These are phyloP conservation scores for Cynanchum wilfordii DNA, from an alignment of 257 asterid genomes.

Conservation along the genomic window DNA sequence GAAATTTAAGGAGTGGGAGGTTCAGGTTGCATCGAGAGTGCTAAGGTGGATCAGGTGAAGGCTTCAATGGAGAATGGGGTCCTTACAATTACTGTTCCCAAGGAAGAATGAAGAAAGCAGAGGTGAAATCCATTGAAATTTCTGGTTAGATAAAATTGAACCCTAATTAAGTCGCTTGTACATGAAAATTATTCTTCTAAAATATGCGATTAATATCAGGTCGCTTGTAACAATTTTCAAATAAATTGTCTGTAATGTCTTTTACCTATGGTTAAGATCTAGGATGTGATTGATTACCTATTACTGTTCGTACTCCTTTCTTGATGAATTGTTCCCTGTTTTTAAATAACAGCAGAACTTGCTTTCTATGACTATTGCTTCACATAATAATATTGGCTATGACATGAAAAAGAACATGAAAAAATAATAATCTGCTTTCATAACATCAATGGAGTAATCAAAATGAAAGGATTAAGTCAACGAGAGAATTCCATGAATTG, in stretches of 20 bases:
- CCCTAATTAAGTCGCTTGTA: not conserved
- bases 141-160: conserved; percentile 11
- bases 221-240: too few species aligned
- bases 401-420: too few species aligned
- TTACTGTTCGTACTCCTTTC: not conserved
- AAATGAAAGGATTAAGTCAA: not conserved
- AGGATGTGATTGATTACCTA: not conserved
- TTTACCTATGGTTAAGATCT: not conserved
- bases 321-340: too few species aligned
- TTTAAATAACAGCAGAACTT: too few species aligned
- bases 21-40: too few species aligned
- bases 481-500: not conserved
- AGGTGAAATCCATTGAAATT: conserved; percentile 16
- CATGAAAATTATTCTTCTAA: too few species aligned
- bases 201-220: too few species aligned
- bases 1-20: too few species aligned
- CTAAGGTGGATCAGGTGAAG: conserved; percentile 7
- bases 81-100: conserved; percentile 15
- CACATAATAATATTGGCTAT: too few species aligned
- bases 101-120: conserved; percentile 19
- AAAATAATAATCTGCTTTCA: too few species aligned
- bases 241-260: too few species aligned
- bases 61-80: conserved; percentile 21
- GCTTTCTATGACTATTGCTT: too few species aligned
- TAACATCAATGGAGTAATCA: not conserved